Evolutionary conservation across 1,139 yeast genomes (phyloP).

Genomic region (Hansenula lynferdii): DNA sequence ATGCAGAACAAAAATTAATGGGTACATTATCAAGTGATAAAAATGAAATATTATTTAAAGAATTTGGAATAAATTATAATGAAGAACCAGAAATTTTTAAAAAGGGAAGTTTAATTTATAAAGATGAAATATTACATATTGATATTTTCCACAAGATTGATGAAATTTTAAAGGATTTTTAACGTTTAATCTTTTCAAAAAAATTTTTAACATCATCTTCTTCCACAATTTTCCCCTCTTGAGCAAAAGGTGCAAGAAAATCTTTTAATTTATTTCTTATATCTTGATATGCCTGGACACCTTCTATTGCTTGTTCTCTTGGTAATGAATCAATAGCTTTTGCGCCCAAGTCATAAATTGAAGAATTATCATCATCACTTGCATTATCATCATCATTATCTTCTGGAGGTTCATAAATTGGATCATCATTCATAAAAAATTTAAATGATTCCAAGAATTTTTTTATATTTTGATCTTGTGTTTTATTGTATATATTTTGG

Average conservation of each 20-base stretch:
- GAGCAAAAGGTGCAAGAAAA: conserved; percentile 82
- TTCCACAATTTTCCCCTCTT: conserved; percentile 75
- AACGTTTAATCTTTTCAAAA: conserved; percentile 48
- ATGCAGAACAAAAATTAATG: conserved; percentile 67
- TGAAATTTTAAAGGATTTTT: conserved; percentile 26
- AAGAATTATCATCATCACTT: conserved; percentile 39
- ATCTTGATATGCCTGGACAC: conserved; percentile 72
- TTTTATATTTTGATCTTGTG: conserved; percentile 19
- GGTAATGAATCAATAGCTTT: conserved; percentile 57
- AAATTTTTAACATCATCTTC: conserved; percentile 74
- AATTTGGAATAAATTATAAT: conserved; percentile 84
- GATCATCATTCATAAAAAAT: conserved; percentile 61
- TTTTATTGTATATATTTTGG: conserved; percentile 20
- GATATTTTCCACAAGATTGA: conserved; percentile 33
- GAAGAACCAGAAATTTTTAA: conserved; percentile 83
- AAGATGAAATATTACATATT: conserved; percentile 35
- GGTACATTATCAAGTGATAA: conserved; percentile 80
- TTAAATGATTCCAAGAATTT: conserved; percentile 33
- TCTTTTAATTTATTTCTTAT: conserved; percentile 60
- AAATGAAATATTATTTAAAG: conserved; percentile 74
- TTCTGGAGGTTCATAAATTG: conserved; percentile 72
- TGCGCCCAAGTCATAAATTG: conserved; percentile 56
- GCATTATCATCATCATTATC: conserved; percentile 38
- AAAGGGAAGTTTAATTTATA: conserved; percentile 76
- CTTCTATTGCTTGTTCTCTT: conserved; percentile 72